Percentiles rank a stretch among this genome's conserved stretches.
Conservation (phyloP, 495 filamentous ascomycete species). For the Sordaria brevicollis region DNA sequence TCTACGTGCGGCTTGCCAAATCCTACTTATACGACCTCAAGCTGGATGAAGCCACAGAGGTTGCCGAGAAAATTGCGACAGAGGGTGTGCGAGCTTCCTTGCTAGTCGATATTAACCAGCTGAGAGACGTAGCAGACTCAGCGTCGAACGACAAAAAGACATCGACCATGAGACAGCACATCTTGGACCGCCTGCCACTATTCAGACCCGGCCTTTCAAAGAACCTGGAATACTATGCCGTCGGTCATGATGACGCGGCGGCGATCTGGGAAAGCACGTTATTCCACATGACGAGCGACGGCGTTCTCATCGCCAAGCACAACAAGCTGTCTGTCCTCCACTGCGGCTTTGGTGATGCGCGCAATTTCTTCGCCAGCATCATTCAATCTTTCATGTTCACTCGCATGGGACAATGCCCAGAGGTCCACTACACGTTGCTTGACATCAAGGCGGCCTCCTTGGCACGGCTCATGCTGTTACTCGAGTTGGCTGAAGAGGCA, state of each 20-base stretch:
- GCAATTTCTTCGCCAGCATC: conserved; percentile 23
- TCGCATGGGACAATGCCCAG: conserved; percentile 5
- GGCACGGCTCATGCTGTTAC: conserved; percentile 19
- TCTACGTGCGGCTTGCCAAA: conserved; percentile 18
- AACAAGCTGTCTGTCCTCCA: conserved; percentile 20
- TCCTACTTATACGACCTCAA: conserved; percentile 17
- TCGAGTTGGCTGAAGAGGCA: conserved; percentile 8
- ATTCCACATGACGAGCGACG: not conserved
- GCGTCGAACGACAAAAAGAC: not conserved
- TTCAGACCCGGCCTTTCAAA: conserved; percentile 1
- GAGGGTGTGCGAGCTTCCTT: not conserved
- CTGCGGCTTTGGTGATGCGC: conserved; percentile 23
- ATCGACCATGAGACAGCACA: not conserved
- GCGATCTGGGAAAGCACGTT: conserved; percentile 15
- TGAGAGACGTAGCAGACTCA: not conserved
- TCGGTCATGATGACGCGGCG: conserved; percentile 17
- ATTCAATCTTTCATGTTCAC: not conserved
- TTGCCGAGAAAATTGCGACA: conserved; percentile 7
- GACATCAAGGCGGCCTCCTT: conserved; percentile 22
- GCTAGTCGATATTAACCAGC: not conserved
- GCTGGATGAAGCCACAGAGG: conserved; percentile 9
- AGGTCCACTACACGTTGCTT: conserved; percentile 22
- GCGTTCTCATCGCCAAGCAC: conserved; percentile 2
- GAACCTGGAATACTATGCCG: conserved; percentile 12
- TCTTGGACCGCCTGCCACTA: conserved; percentile 17